Conservation (phyloP, 78 protist species). For the Polysphondylium violaceum region DNA sequence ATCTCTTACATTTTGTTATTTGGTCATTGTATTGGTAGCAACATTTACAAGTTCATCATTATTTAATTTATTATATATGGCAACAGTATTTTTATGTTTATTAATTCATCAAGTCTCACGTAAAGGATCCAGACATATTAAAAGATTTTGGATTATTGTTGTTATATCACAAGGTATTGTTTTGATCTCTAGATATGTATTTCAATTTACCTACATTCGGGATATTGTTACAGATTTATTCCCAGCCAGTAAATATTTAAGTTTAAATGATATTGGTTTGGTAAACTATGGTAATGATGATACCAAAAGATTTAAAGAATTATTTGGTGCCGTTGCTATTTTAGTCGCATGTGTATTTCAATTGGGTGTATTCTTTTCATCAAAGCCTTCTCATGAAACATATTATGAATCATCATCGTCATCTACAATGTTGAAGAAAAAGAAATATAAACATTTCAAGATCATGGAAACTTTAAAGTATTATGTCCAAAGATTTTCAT, state of each 20-base stretch:
- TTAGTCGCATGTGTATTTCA: slow-evolving; percentile 62
- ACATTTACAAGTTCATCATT: slow-evolving; percentile 25
- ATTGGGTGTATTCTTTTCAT: slow-evolving; percentile 49
- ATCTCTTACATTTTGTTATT: slow-evolving; percentile 53
- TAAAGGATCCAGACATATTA: slow-evolving; percentile 39
- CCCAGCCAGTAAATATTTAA: slow-evolving; percentile 28
- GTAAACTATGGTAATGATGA: neutral
- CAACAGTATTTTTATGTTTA: slow-evolving; percentile 53
- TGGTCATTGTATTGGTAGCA: slow-evolving; percentile 38
- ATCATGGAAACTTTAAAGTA: neutral
- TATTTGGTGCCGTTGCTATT: slow-evolving; percentile 46
- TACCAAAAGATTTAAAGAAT: neutral
- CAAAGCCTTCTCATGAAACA: neutral
- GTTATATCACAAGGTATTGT: slow-evolving; percentile 47
- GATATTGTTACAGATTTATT: neutral
- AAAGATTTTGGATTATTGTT: slow-evolving; percentile 58
- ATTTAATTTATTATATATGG: slow-evolving; percentile 36
- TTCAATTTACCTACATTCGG: no score
- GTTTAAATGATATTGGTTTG: slow-evolving; percentile 28
- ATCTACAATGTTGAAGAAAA: neutral
- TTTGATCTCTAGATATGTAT: slow-evolving; percentile 40
- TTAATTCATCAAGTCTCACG: slow-evolving; percentile 35
- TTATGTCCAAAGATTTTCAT: neutral
- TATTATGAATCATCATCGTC: neutral
- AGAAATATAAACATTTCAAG: neutral